phyloP scores from a whole-genome alignment of 345 rosid genomes.

The Populus euphratica region DNA sequence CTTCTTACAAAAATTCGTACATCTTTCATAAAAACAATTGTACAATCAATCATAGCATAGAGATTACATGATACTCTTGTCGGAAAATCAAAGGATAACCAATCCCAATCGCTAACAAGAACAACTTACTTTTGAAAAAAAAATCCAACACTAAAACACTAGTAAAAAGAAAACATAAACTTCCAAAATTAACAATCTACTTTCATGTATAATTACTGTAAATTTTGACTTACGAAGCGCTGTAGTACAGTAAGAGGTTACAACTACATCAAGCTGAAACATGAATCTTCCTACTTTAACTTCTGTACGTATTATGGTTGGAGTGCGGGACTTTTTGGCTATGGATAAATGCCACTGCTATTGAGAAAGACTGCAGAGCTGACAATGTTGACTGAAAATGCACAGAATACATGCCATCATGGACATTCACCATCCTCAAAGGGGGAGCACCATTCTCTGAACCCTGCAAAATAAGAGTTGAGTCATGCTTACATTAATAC shows the following conservation, averaged over 20 bases:
- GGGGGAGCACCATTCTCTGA: slow-evolving; percentile 45
- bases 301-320: slow-evolving; percentile 47
- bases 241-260: slow-evolving; percentile 22
- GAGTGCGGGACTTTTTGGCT: slow-evolving; percentile 49
- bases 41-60: slow-evolving; percentile 23
- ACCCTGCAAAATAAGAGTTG: slow-evolving; percentile 37
- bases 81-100: slow-evolving; percentile 14
- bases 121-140: slow-evolving; percentile 12
- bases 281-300: slow-evolving; percentile 23
- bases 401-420: slow-evolving; percentile 65
- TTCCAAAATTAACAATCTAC: slow-evolving; percentile 14
- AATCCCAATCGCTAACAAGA: slow-evolving; percentile 19
- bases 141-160: slow-evolving; percentile 22
- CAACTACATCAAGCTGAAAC: slow-evolving; percentile 29
- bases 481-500: slow-evolving; percentile 8
- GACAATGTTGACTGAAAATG: slow-evolving; percentile 66
- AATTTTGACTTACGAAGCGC: slow-evolving; percentile 25
- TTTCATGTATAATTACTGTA: slow-evolving; percentile 25
- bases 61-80: slow-evolving; percentile 24
- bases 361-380: slow-evolving; percentile 70
- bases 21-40: slow-evolving; percentile 4
- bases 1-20: slow-evolving; percentile 13
- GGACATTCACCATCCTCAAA: slow-evolving; percentile 64
- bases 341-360: slow-evolving; percentile 82
- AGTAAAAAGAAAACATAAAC: slow-evolving; percentile 1